Base-by-base conservation (phyloP, 2,329 filamentous ascomycete genomes). In the Akanthomyces lecanii region DNA sequence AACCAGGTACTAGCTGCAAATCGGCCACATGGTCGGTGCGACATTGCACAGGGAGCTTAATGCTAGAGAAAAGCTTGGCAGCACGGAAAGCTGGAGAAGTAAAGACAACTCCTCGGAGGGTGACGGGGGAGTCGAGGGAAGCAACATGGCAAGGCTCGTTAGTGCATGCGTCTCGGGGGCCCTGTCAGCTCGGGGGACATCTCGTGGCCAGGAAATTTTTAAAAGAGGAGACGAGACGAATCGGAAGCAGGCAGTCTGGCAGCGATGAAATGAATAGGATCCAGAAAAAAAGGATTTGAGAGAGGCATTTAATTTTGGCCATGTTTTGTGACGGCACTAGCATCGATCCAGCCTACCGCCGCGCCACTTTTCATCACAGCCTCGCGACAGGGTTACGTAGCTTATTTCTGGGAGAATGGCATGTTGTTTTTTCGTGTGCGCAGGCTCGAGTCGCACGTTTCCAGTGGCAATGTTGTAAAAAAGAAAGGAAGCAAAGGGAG, bases 121-220 rank as follows among this genome's bases (percentile, higher is more conserved):
- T 58, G 51, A 55, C 16, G 50, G 59, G 59, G 59, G 59, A 62
- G 59, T 62, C 59, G 59, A 48, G 50, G 51, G 51, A 62, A 55
- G 51, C 59, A 62, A 62, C 59, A 62, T 62, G 51, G 51, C 59
- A 28, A 48, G 48, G 36, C 12, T 45, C 6, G 58, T 61, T 33
- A 44, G 57, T 23, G 54, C 25, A 18, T 23, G 28, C 12, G 36
- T 18, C 23, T 6, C 30, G 52, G 25, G 18, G 7, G 38, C 38
- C 44, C 25, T 48, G 48, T 61, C 48, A 53, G 48, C 57, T 52
- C 23, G n/a, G 25, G 38, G 40, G 38, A 36, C 14, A 61, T 25
- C 58, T 28, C 48, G 48, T 53, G 58, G 48, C 48, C 33, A 25
- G 21, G 48, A 44, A 61, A 53, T 45, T 52, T 61, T 61, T 36